Base-by-base conservation (phyloP, 2,329 filamentous ascomycete genomes). In the Aspergillus flavus region DNA sequence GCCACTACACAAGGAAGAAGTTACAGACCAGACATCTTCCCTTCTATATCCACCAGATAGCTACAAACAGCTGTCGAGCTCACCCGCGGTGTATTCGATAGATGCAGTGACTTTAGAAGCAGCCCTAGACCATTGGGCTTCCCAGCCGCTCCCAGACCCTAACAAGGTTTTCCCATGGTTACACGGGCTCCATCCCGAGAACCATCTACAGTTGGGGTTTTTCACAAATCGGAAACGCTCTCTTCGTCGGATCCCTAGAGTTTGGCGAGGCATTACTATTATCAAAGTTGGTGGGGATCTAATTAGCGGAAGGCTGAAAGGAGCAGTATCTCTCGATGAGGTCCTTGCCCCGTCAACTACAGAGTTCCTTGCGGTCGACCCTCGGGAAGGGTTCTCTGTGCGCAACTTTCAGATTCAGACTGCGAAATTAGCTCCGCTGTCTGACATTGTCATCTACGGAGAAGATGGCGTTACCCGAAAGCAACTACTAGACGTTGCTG, bases 351-450 rank as follows among this genome's bases (percentile, higher is more conserved):
- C 81, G 14, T 78, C 79, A 28, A 71, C 79, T 19, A 79, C 85
- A 52, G 84, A 88, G 26, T 97, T 99, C 73, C 81, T 93, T 64
- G 92, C 96, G 50, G 86, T 90, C 46, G 95, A 99, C 73, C 95
- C 95, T 1, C 86, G 82, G 61, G 92, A 96, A 68, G 95, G 95
- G 10, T 98, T 98, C 75, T 97, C 93, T 5, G 94, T 98, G 50
- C 88, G 95, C 53, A 98, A 98, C 76, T 99, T 99, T 74, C 94
- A 98, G 71, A 98, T 98, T 45, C 95, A 99, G 77, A 86, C 92
- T 0, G 91, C 91, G 63, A 99, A 99, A 77, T 82, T 92, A 68
- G 94, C 94, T 60, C 87, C 91, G 68, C 86, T 95, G 10, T 97
- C 94, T 0, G 95, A 99, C 75, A 92, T 99, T 67, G 86, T 99